Conservation (phyloP, 2,329 filamentous ascomycete genomes). For the Botryotinia calthae region DNA sequence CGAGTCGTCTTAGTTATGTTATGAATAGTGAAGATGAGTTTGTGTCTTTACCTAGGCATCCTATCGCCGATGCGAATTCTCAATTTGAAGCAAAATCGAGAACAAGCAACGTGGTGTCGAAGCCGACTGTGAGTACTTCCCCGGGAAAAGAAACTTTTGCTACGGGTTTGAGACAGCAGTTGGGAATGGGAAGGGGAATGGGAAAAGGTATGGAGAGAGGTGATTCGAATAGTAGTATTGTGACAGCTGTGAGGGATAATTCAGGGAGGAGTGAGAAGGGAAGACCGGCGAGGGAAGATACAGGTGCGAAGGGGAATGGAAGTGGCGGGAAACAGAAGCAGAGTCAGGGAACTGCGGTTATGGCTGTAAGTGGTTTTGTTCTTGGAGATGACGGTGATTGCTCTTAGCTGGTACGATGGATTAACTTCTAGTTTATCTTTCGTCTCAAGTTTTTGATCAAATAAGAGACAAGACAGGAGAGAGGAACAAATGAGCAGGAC, state of each 20-base stretch:
- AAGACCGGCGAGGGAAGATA: not conserved
- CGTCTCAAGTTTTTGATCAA: not conserved
- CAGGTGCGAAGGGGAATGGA: constrained; percentile 17
- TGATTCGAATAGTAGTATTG: constrained; percentile 31
- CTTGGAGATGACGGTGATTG: not conserved
- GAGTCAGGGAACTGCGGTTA: constrained; percentile 17
- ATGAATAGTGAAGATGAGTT: constrained; percentile 15
- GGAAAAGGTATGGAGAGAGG: constrained; percentile 22
- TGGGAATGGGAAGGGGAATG: not conserved
- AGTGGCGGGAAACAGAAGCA: not conserved
- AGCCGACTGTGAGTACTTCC: not conserved
- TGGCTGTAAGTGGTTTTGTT: constrained; percentile 10
- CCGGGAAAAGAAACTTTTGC: not conserved
- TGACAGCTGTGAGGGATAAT: constrained; percentile 33
- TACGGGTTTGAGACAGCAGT: not conserved
- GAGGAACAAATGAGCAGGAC: not conserved
- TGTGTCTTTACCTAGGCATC: not conserved
- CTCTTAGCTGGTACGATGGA: not conserved
- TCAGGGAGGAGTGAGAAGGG: constrained; percentile 22
- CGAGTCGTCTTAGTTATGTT: constrained; percentile 9
- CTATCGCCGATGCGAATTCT: not conserved
- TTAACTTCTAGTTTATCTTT: not conserved
- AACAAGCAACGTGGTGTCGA: not conserved
- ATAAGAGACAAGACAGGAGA: not conserved
- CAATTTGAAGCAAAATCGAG: not conserved